A percentile compares a stretch with the other conserved stretches of the same genome.
Evolutionary conservation across 768 basidiomycete species (phyloP).

Genomic region (Leccinum variicolor): DNA sequence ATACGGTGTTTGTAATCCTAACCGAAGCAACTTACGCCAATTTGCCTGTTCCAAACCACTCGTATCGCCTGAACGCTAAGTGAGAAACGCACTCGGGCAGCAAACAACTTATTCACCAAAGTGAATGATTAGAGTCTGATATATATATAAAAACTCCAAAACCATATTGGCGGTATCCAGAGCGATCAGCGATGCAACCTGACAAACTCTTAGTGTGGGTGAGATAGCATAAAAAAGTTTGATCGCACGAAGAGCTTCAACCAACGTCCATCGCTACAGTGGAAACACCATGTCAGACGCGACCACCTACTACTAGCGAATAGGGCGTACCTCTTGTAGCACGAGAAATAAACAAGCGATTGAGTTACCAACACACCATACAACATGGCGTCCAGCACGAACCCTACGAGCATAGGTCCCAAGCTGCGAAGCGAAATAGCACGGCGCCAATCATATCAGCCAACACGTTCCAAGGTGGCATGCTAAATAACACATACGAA

Average conservation of each 20-base stretch:
- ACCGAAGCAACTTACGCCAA: constrained; percentile 15
- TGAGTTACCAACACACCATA: constrained; percentile 36
- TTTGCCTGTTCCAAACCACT: constrained; percentile 13
- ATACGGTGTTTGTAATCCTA: not conserved
- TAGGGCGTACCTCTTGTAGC: constrained; percentile 24
- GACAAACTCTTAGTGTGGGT: not conserved
- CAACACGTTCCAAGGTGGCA: not conserved
- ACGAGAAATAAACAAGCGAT: constrained; percentile 30
- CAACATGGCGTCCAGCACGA: constrained; percentile 33
- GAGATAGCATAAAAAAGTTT: not conserved
- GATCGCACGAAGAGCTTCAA: constrained; percentile 23
- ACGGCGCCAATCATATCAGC: not conserved
- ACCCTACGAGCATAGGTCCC: constrained; percentile 36
- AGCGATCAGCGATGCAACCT: constrained; percentile 21
- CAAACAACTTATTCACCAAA: constrained; percentile 17
- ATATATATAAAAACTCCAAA: constrained; percentile 26
- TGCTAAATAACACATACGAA: constrained; percentile 14
- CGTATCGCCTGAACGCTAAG: constrained; percentile 12
- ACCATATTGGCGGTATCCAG: constrained; percentile 24
- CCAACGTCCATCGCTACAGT: constrained; percentile 18
- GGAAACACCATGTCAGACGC: not conserved
- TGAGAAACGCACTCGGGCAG: not conserved
- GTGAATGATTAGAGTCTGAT: constrained; percentile 22
- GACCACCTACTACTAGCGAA: not conserved
- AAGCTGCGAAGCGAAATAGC: constrained; percentile 16